These are phyloP conservation scores for Vitis hybrid DNA, from an alignment of 177 flowering plant species.

Conservation along the genomic window DNA sequence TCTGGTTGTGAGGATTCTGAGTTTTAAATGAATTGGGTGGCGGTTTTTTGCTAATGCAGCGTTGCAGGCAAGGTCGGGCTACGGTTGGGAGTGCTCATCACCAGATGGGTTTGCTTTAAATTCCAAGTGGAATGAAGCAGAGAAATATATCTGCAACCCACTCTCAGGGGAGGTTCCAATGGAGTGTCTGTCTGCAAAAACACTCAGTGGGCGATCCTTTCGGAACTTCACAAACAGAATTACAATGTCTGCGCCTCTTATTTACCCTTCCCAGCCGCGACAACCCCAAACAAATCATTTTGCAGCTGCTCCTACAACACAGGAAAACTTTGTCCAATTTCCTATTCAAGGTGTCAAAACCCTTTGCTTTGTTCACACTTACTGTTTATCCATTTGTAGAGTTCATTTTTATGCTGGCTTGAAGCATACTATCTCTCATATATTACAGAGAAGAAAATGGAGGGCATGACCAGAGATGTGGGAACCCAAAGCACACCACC, in stretches of 20 bases:
- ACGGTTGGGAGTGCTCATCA: conserved; percentile 67
- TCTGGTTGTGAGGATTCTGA: neutral
- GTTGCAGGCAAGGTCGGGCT: conserved; percentile 62
- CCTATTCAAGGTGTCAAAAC: conserved; percentile 32
- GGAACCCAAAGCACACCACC: conserved; percentile 69
- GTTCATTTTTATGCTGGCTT: neutral
- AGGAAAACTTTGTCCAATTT: conserved; percentile 19
- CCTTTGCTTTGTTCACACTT: neutral
- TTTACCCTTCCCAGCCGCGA: conserved; percentile 32
- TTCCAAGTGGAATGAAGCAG: conserved; percentile 94
- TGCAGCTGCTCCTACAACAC: conserved; percentile 6
- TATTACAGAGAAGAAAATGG: conserved; percentile 36
- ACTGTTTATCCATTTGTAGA: neutral
- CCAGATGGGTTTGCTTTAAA: conserved; percentile 71
- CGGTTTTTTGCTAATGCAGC: conserved; percentile 38
- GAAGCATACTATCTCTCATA: neutral
- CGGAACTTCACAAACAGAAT: conserved; percentile 34
- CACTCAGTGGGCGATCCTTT: conserved; percentile 59
- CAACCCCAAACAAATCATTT: conserved; percentile 28
- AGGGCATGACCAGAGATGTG: conserved; percentile 53
- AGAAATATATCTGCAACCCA: conserved; percentile 88
- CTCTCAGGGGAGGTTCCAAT: conserved; percentile 85
- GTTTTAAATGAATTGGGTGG: neutral
- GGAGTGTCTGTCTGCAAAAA: conserved; percentile 86
- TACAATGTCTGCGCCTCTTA: conserved; percentile 77